These are phyloP conservation scores for Aspergillus sp. DNA, from an alignment of 2,329 filamentous ascomycete genomes.

Conservation along the genomic window DNA sequence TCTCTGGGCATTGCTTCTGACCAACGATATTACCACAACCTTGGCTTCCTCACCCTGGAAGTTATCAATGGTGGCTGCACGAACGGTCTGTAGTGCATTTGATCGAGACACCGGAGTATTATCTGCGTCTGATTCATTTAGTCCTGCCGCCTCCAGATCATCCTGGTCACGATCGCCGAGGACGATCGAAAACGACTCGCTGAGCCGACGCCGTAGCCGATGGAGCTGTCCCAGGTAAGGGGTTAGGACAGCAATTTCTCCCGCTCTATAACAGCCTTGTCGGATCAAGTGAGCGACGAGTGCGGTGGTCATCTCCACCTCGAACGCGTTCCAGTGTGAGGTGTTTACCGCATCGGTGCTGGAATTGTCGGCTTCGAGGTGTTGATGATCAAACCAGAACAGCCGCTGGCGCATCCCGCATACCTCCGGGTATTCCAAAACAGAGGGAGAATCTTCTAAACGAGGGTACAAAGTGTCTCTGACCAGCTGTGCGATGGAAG, in stretches of 20 bases:
- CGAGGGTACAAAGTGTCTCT: conserved; percentile 59
- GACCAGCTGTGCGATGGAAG: conserved; percentile 62
- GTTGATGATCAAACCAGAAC: conserved; percentile 56
- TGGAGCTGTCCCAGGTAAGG: conserved; percentile 58
- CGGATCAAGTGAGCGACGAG: conserved; percentile 66
- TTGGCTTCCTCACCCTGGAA: conserved; percentile 78
- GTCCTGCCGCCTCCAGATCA: conserved; percentile 50
- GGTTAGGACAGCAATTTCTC: conserved; percentile 71
- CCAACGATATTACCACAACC: conserved; percentile 68
- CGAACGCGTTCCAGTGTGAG: conserved; percentile 55
- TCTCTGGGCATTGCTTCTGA: conserved; percentile 64
- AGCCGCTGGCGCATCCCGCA: conserved; percentile 51
- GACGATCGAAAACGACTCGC: conserved; percentile 59
- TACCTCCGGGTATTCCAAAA: conserved; percentile 45
- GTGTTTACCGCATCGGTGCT: conserved; percentile 30
- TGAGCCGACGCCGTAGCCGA: conserved; percentile 45
- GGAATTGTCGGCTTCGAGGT: conserved; percentile 40
- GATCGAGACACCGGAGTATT: background rate
- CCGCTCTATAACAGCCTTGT: conserved; percentile 61
- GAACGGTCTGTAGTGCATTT: conserved; percentile 46
- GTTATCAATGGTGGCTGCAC: conserved; percentile 70
- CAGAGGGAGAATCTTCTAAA: conserved; percentile 53
- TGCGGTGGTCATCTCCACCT: conserved; percentile 64
- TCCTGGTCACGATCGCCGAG: conserved; percentile 65
- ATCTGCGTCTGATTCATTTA: conserved; percentile 30